phyloP scores from a whole-genome alignment of 2,329 filamentous ascomycete species.

The Aspergillus chevalieri region DNA sequence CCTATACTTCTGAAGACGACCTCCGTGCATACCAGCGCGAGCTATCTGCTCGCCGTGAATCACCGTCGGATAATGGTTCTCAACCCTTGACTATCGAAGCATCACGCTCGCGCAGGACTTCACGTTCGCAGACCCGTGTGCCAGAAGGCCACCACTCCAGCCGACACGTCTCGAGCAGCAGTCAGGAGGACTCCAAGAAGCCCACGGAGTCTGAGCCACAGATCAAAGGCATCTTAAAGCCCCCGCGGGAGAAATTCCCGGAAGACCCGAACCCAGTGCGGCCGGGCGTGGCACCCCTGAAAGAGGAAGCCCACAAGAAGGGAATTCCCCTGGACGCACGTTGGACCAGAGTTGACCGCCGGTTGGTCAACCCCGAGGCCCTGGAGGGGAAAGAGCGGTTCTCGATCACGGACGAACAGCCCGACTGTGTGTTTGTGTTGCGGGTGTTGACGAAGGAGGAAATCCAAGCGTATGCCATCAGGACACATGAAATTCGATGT shows the following conservation, averaged over 20 bases:
- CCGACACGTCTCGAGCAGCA: constrained; percentile 12
- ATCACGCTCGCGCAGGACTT: constrained; percentile 15
- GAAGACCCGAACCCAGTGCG: constrained; percentile 77
- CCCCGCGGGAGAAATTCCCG: constrained; percentile 74
- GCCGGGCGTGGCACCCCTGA: constrained; percentile 89
- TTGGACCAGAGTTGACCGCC: constrained; percentile 89
- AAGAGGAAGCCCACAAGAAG: constrained; percentile 63
- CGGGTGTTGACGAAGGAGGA: constrained; percentile 82
- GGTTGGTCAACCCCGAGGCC: constrained; percentile 83
- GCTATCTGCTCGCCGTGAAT: constrained; percentile 21
- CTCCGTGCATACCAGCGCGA: constrained; percentile 25
- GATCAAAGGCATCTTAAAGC: constrained; percentile 79
- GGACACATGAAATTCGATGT: constrained; percentile 77
- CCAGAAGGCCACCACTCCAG: constrained; percentile 9
- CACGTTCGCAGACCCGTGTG: constrained; percentile 18
- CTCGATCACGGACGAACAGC: constrained; percentile 60
- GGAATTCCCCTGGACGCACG: constrained; percentile 72
- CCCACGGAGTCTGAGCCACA: constrained; percentile 55
- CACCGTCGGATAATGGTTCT: constrained; percentile 18
- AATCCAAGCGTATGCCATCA: constrained; percentile 77
- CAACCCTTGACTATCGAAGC: constrained; percentile 14
- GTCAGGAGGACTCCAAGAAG: constrained; percentile 20
- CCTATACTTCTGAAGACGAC: constrained; percentile 28
- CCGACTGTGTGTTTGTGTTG: constrained; percentile 89
- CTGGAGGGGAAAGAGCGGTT: constrained; percentile 85